Base-by-base conservation (phyloP, 257 asterid species). In the Verbena officinalis region DNA sequence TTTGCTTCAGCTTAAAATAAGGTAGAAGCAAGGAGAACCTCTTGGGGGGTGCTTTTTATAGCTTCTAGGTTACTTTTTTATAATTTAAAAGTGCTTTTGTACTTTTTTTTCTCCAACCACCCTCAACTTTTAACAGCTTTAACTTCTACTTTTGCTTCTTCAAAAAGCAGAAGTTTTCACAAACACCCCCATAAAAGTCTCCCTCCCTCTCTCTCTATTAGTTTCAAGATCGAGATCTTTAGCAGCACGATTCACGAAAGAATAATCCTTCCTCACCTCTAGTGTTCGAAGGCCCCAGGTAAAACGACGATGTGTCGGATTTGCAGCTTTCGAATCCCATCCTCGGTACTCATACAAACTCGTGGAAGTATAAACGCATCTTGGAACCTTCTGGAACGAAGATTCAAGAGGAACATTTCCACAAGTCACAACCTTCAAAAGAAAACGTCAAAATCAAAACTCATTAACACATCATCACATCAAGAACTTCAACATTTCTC, bases 351-450 rank as follows among this genome's bases (percentile, higher is more conserved):
- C 95, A 17, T 69, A 78, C 74, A 86, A 73, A 70, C 86, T 82
- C 34, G 95, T 78, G 10, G 95, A 84, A 33, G 87, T 77, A 77
- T 86, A 86, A 20, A 86, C 91, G 61, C 95, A 86, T 72, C 95
- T 72, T 20, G 87, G 84, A 73, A 86, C 86, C 57, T 54, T 86
- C 57, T 82, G 91, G 80, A 80, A 86, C 27, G 95, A 80, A 7
- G 95, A 84, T 70, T 86, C 91, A n/a, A 86, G 89, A 22, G 95
- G 91, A 52, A 86, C 79, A 56, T 80, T 80, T 55, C 95, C 95
- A 65, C 95, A 86, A 19, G 95, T 86, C 59, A 86, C 95, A 42
- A 86, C 91, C 95, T 86, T 56, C 78, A 71, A 44, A 66, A 69
- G 20, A 23, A n/a, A n/a, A n/a, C n/a, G n/a, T 7, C 16, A 31